These are phyloP conservation scores for Apiosordaria backusii DNA, from an alignment of 495 filamentous ascomycete genomes.

Conservation along the genomic window DNA sequence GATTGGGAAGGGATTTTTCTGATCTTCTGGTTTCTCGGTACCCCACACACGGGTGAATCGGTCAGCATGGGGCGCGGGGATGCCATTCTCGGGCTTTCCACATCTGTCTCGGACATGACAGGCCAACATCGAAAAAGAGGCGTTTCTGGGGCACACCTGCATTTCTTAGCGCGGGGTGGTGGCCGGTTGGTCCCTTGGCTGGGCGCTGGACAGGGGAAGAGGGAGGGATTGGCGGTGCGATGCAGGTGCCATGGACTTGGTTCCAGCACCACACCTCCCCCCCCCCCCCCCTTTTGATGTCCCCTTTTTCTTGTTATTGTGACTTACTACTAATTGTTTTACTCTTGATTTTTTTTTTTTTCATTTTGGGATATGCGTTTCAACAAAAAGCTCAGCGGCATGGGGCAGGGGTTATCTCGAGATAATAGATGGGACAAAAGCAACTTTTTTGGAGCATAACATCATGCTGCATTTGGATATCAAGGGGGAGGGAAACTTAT, in stretches of 20 bases:
- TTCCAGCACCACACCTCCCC: not conserved
- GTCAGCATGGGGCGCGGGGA: slow-evolving; percentile 5
- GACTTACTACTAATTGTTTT: not conserved
- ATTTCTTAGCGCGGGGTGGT: slow-evolving; percentile 1
- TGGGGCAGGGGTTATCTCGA: not conserved
- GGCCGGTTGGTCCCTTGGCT: not conserved
- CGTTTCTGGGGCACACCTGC: slow-evolving; percentile 1
- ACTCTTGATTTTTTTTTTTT: not conserved
- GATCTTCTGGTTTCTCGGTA: slow-evolving; percentile 1
- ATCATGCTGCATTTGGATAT: not conserved
- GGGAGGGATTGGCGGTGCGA: no score
- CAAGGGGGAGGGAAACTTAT: not conserved
- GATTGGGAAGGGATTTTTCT: not conserved
- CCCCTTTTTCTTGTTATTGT: not conserved
- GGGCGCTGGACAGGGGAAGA: not conserved
- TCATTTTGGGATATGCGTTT: not conserved
- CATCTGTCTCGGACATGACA: slow-evolving; percentile 14
- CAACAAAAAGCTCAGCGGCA: slow-evolving; percentile 6
- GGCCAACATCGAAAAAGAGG: slow-evolving; percentile 1
- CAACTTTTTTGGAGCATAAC: not conserved
- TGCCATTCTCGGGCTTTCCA: slow-evolving; percentile 16
- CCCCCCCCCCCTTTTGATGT: not conserved
- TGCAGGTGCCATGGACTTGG: not conserved
- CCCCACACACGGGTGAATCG: slow-evolving; percentile 11
- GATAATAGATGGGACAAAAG: not conserved